Conservation (phyloP, 2,329 filamentous ascomycete species). For the Onygenales sp. region DNA sequence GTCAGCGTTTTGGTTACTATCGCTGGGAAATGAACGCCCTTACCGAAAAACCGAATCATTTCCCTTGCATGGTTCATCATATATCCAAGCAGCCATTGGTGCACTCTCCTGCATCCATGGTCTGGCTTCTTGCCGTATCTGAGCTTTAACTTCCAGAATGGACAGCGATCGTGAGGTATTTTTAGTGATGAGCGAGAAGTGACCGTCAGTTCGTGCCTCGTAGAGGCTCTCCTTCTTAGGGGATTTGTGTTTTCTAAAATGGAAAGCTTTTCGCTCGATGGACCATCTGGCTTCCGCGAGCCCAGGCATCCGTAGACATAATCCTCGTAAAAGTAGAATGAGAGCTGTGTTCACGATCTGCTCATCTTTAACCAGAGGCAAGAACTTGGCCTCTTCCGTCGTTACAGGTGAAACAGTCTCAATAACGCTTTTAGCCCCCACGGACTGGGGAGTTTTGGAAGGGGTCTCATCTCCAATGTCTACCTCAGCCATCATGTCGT, state of each 20-base stretch:
- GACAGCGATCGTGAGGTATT: conserved; percentile 1
- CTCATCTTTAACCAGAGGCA: conserved; percentile 6
- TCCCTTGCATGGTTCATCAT: conserved; percentile 5
- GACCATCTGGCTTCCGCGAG: conserved; percentile 1
- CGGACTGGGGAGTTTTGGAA: neutral
- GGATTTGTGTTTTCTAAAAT: neutral
- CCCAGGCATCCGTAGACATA: conserved; percentile 3
- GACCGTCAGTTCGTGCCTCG: conserved; percentile 8
- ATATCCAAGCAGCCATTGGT: conserved; percentile 12
- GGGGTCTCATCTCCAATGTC: neutral
- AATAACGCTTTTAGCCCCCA: neutral
- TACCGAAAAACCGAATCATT: neutral
- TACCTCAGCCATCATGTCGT: neutral
- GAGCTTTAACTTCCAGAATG: conserved; percentile 9
- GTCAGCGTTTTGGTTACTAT: neutral
- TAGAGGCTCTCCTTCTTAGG: neutral
- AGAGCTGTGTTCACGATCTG: conserved; percentile 9
- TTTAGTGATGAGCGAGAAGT: conserved; percentile 1
- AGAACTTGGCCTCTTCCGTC: neutral
- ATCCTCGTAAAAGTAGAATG: conserved; percentile 4
- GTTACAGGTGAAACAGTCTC: neutral
- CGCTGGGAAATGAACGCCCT: neutral
- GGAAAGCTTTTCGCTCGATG: conserved; percentile 6
- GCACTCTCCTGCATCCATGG: conserved; percentile 9
- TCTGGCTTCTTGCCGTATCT: neutral